Evolutionary conservation across 305 asterid genomes (phyloP).

Genomic region (Fraxinus albicans): DNA sequence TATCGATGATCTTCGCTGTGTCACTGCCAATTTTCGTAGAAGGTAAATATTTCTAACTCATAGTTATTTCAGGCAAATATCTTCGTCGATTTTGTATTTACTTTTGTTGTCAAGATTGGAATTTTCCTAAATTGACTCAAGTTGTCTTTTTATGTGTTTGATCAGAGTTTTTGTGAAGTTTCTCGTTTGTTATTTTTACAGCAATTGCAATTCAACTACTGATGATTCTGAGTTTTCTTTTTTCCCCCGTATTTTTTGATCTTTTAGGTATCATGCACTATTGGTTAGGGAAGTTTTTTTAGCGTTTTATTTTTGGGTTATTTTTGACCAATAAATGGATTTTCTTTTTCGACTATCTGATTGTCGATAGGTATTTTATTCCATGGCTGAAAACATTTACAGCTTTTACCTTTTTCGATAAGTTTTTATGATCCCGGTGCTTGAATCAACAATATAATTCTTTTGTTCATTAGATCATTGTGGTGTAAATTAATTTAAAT

Average conservation of each 20-base stretch:
- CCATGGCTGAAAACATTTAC: background rate
- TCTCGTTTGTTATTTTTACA: background rate
- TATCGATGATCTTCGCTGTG: slow-evolving; percentile 80
- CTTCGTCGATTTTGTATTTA: background rate
- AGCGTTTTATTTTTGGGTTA: background rate
- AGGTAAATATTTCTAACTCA: slow-evolving; percentile 41
- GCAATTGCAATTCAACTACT: background rate
- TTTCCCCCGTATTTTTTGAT: background rate
- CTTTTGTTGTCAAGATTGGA: background rate
- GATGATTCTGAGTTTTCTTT: background rate
- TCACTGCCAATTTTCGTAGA: slow-evolving; percentile 87
- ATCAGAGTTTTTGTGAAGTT: background rate
- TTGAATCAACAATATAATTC: background rate
- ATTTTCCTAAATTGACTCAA: background rate
- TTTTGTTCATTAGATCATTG: background rate
- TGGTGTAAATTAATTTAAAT: background rate
- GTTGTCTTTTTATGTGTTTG: background rate
- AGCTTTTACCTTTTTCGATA: background rate
- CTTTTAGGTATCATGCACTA: background rate
- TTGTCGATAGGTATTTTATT: background rate
- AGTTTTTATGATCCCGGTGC: background rate
- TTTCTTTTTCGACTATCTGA: background rate
- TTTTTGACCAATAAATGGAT: background rate
- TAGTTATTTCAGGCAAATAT: background rate
- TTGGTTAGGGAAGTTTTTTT: background rate